Base-by-base conservation (phyloP, 257 asterid species). In the Nicotiana paniculata region DNA sequence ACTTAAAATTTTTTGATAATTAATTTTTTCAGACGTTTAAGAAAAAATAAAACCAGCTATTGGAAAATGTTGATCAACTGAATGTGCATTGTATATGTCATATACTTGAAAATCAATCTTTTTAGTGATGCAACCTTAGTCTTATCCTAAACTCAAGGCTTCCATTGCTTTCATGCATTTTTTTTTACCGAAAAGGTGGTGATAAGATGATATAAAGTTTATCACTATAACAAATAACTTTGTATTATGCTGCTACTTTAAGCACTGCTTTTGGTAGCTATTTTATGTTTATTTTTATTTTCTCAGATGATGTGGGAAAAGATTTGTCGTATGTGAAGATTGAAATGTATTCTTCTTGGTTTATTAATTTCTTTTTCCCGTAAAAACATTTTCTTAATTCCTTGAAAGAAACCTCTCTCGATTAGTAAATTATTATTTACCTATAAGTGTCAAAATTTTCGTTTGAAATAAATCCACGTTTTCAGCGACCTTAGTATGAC, bases 91-190 rank as follows among this genome's bases (percentile, higher is more conserved):
- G 8, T 5, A 24, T 24, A 72, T 48, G 78, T 46, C 78, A 43
- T 24, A 43, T 24, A 43, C 24, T 3, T 21, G 39, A 68, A 6
- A 12, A 17, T 3, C 32, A 6, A 12, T 46, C 0, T 12, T 48
- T 72, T 74, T 12, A 30, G 63, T 84, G 79, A 26, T 33, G 78
- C 67, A 17, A 28, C 43, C 61, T 28, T 53, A 59, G 67, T 3
- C 82, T 67, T 77, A 67, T 83, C 86, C 80, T 17, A 68, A 83
- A 77, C 74, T 78, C n/a, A 59, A 78, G 82, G 74, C 82, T 79
- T 74, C 26, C 3, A 67, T 24, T 81, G 76, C 83, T 57, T 59
- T 69, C 67, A 61, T 74, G n/a, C 51, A 24, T 83, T 65, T 77
- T 21, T 21, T 21, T 67, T 72, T 54, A 61, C 3, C 39, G 39